A percentile compares a stretch with the other conserved stretches of the same genome.
phyloP scores from a whole-genome alignment of 345 rosid genomes.

The Brassica incana region DNA sequence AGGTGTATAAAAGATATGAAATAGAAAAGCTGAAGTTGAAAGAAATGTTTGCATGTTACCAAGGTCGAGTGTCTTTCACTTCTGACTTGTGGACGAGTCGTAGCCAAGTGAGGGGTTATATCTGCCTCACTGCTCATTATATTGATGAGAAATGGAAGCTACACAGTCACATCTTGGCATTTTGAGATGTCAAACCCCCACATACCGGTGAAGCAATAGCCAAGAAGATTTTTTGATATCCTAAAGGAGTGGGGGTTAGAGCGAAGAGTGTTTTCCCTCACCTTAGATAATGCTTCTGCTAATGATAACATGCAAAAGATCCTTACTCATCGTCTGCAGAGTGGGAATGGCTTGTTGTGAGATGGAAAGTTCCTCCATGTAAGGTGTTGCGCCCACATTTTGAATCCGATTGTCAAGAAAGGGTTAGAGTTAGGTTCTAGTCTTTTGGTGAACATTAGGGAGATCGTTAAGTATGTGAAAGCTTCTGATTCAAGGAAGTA shows the following conservation, averaged over 20 bases:
- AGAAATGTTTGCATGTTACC: neutral
- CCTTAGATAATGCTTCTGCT: neutral
- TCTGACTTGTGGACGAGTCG: no score
- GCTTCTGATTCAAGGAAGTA: no score
- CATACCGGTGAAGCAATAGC: neutral
- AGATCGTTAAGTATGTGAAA: no score
- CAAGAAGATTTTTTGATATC: neutral
- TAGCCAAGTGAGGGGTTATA: no score
- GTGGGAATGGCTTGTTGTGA: neutral
- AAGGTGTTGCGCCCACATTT: no score
- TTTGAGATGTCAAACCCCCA: neutral
- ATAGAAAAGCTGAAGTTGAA: neutral
- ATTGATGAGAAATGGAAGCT: neutral
- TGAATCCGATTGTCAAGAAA: no score
- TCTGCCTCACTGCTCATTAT: neutral
- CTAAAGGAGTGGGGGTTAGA: neutral
- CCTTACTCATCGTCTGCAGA: neutral
- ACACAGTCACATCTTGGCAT: neutral
- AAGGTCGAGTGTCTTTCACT: neutral
- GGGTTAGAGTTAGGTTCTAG: no score
- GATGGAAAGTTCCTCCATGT: neutral
- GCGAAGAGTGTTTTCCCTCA: neutral
- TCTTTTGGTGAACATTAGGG: no score
- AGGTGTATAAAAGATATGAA: no score
- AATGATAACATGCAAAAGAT: neutral